phyloP scores from a whole-genome alignment of 2,329 filamentous ascomycete species.

The Myriosclerotinia scirpicola region DNA sequence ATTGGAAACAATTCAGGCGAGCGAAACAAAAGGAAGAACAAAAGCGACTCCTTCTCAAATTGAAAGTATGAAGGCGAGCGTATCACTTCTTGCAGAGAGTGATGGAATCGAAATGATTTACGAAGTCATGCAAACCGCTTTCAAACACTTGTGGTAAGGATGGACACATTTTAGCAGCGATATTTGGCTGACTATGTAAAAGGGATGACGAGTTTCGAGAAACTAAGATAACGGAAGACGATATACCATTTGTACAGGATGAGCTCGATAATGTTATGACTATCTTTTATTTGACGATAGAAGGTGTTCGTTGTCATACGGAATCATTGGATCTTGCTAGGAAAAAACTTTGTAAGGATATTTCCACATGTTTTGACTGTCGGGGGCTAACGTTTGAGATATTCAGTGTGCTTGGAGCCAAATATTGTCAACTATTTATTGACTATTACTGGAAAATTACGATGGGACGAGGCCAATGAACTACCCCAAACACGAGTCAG shows the following conservation, averaged over 20 bases:
- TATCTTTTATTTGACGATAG: constrained; percentile 60
- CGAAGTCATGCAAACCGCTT: constrained; percentile 38
- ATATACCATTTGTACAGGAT: constrained; percentile 49
- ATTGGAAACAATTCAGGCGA: constrained; percentile 41
- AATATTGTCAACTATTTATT: constrained; percentile 71
- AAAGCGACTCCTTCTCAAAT: constrained; percentile 58
- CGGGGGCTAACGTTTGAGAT: constrained; percentile 32
- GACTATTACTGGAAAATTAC: constrained; percentile 63
- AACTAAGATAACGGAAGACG: constrained; percentile 37
- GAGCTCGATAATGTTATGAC: constrained; percentile 64
- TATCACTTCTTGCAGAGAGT: constrained; percentile 52
- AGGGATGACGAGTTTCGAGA: constrained; percentile 42
- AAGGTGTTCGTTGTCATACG: constrained; percentile 55
- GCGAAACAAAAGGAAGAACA: constrained; percentile 48
- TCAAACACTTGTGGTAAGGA: constrained; percentile 40
- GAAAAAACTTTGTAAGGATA: constrained; percentile 51
- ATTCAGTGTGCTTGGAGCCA: constrained; percentile 57
- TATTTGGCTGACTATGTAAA: constrained; percentile 22
- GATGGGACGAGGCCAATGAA: constrained; percentile 69
- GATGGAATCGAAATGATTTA: constrained; percentile 42
- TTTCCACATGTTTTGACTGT: background rate
- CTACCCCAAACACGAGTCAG: constrained; percentile 63
- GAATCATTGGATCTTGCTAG: constrained; percentile 45
- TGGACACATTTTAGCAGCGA: background rate
- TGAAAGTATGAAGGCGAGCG: constrained; percentile 57